Base-by-base conservation (phyloP, 768 basidiomycete genomes). In the Pisolithus sp. region DNA sequence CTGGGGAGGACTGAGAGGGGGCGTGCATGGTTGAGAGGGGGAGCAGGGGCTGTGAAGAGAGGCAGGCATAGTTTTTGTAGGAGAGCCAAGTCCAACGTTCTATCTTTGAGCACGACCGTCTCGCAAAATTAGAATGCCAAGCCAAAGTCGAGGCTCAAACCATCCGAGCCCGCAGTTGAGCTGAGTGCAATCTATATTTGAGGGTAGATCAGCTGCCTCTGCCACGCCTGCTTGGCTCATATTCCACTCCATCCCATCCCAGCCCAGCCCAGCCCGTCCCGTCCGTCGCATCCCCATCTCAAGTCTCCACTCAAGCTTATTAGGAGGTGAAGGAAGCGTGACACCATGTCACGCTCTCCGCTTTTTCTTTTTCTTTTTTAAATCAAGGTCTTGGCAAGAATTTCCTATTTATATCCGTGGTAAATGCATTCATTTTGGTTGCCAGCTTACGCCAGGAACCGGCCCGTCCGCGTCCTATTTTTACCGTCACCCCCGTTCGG, bases 51-150 rank as follows among this genome's bases (percentile, higher is more conserved):
- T 47, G 47, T 59, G 57, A 56, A 54, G 56, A 9, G 30, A 47
- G 26, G n/a, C 30, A 47, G 34, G 58, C 55, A 61, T 52, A 59
- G 61, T 66, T 68, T 66, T 72, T 73, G 71, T 72, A 71, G 68
- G 62, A 58, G 62, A 66, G 73, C 72, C 72, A 73, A 74, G 72
- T 68, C 57, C 61, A 70, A 69, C 31, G 46, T 65, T 70, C 73
- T 74, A 74, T 74, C 73, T 74, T 74, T 74, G 71, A 68, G 57
- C 58, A 62, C 61, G 34, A 58, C 54, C 65, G 51, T 62, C 54
- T 30, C 50, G 65, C 71, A 74, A 64, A 68, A 63, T 70, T 73
- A 73, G 72, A 68, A 68, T 59, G 72, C 72, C 72, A 73, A 73
- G 72, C 69, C 64, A 66, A 47, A 69, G 51, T 64, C 59, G 67